Evolutionary conservation across 805 yeast species (phyloP), one percentile per base, ranked within the genome.

Genomic region (Hanseniaspora singularis): DNA sequence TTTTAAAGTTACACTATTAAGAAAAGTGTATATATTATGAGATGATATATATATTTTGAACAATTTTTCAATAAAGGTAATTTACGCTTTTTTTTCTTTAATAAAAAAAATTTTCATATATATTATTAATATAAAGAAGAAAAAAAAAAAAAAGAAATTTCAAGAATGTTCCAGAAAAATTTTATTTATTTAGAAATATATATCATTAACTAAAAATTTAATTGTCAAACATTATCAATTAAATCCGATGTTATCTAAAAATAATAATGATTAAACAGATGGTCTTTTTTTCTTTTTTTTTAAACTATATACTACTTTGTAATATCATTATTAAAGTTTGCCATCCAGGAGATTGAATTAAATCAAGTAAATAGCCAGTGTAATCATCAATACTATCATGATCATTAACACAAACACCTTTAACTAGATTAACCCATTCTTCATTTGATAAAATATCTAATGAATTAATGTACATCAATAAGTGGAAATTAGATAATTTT

Each of bases 401-500:
- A 7, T 63, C 53, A 4, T 66, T 63, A 14, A 67, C 61, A 2
- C 62, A 61, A 6, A 79, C 79, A 22, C 72, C 74, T 16, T 67
- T 61, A 2, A 73, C 57, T 31, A 82, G 62, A 49, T 74, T 53
- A 18, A 62, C 51, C 55, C 71, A 66, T 54, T 86, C 96, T 3
- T 67, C 66, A 0, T 64, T 57, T 11, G 75, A 69, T 40, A 88
- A 63, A 4, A 87, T 70, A 2, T 74, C 79, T 54, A 79, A 60
- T 2, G 73, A 67, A 31, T 64, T 60, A 39, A 87, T 53, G 58
- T 78, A 84, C 3, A 70, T 58, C 48, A 89, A 59, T 43, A 86
- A 64, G 58, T 88, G 96, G 71, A 87, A 86, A 59, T 87, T 86
- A n/a, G 77, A 70, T 18, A 73, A 49, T 14, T 65, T 64, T 12